Conservation (phyloP, 768 basidiomycete genomes). For the Agaricus sinodeliciosus region DNA sequence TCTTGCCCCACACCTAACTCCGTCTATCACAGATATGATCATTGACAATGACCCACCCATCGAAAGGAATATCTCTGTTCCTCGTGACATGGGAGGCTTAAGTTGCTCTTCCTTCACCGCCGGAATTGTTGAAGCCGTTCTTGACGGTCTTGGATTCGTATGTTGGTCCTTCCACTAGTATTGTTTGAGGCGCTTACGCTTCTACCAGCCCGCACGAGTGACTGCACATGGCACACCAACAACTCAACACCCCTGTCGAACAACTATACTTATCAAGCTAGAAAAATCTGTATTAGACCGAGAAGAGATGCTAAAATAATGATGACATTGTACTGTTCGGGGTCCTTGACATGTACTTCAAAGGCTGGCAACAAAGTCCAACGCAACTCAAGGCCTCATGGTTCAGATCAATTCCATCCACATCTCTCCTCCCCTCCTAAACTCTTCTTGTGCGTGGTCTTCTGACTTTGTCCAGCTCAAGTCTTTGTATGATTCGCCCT, state of each 20-base stretch:
- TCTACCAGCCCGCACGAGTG: constrained; percentile 82
- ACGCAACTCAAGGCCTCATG: constrained; percentile 29
- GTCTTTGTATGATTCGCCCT: constrained; percentile 55
- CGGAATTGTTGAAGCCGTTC: constrained; percentile 93
- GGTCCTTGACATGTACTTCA: not conserved
- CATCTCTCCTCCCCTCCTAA: constrained; percentile 62
- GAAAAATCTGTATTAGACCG: constrained; percentile 90
- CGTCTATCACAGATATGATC: constrained; percentile 73
- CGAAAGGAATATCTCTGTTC: constrained; percentile 89
- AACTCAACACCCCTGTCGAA: constrained; percentile 72
- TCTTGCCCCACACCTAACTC: constrained; percentile 9
- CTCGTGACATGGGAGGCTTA: constrained; percentile 87
- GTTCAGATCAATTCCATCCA: constrained; percentile 49
- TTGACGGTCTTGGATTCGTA: constrained; percentile 92
- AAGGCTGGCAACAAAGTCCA: too few species aligned
- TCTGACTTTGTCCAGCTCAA: constrained; percentile 58
- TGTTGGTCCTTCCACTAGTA: constrained; percentile 24
- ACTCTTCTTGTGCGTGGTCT: constrained; percentile 80
- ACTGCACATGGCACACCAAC: constrained; percentile 93
- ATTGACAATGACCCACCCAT: constrained; percentile 93
- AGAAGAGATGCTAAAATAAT: constrained; percentile 82
- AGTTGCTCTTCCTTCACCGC: constrained; percentile 98
- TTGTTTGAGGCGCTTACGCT: constrained; percentile 9
- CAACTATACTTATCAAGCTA: constrained; percentile 96
- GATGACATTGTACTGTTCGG: not conserved